These are phyloP conservation scores for Alternaria angustiovoidea DNA, from an alignment of 2,329 filamentous ascomycete species.

Conservation along the genomic window DNA sequence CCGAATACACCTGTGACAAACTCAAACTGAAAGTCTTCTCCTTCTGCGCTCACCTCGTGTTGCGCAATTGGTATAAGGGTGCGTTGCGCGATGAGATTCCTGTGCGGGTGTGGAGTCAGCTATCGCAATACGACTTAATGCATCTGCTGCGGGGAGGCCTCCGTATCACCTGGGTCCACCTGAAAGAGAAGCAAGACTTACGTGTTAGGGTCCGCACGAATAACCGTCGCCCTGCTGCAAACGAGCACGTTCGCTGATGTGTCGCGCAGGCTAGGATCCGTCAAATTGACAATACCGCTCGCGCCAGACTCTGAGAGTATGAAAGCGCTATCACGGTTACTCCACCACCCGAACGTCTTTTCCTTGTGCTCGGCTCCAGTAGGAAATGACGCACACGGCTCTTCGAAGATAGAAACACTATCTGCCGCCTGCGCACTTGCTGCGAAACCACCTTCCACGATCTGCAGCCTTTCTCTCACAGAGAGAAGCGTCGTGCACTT, in stretches of 20 bases:
- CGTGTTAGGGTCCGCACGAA: not conserved
- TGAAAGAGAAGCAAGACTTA: slow-evolving; percentile 19
- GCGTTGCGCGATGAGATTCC: slow-evolving; percentile 45
- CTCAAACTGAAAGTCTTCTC: not conserved
- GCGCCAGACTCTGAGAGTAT: slow-evolving; percentile 39
- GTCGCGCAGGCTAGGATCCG: not conserved
- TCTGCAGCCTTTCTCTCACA: slow-evolving; percentile 6
- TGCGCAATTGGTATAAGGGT: slow-evolving; percentile 40
- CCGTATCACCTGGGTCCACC: not conserved
- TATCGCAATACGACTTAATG: not conserved
- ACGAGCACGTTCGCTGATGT: not conserved
- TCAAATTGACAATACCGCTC: slow-evolving; percentile 31
- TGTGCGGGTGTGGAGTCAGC: slow-evolving; percentile 46
- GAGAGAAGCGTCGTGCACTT: slow-evolving; percentile 7
- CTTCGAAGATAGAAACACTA: not conserved
- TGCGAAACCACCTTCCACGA: slow-evolving; percentile 40
- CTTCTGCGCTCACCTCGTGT: not conserved
- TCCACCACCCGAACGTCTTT: not conserved
- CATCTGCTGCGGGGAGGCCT: not conserved
- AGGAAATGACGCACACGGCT: not conserved
- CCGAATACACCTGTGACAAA: not conserved
- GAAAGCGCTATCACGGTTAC: slow-evolving; percentile 12
- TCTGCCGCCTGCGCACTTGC: slow-evolving; percentile 32
- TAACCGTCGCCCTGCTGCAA: not conserved
- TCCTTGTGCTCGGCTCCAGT: slow-evolving; percentile 28